Evolutionary conservation across 2,329 filamentous ascomycete genomes (phyloP).

Genomic region (Colletotrichum cereale): DNA sequence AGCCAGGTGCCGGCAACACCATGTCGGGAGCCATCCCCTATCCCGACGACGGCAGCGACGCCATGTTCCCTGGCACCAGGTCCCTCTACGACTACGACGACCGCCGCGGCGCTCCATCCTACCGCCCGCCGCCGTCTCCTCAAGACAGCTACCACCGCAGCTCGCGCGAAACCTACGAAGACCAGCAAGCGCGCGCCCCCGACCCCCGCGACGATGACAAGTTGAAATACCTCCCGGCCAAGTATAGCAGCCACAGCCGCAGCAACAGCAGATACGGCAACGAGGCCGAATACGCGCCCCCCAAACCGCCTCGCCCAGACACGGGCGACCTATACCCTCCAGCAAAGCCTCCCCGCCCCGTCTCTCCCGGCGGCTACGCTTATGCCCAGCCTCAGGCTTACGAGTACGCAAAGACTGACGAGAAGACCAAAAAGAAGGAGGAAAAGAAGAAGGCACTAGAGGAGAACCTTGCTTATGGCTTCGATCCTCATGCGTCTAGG

Average conservation of each 20-base stretch:
- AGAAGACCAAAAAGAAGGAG: slow-evolving; percentile 47
- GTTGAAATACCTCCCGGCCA: slow-evolving; percentile 61
- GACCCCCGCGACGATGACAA: slow-evolving; percentile 50
- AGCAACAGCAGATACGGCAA: slow-evolving; percentile 41
- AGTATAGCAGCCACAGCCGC: slow-evolving; percentile 56
- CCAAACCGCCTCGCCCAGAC: slow-evolving; percentile 42
- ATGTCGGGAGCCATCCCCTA: slow-evolving; percentile 51
- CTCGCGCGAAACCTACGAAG: slow-evolving; percentile 51
- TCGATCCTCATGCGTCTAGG: slow-evolving; percentile 28
- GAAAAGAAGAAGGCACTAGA: slow-evolving; percentile 51
- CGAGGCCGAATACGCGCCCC: slow-evolving; percentile 44
- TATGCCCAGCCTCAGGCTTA: slow-evolving; percentile 48
- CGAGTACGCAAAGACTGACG: slow-evolving; percentile 44
- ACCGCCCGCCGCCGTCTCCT: slow-evolving; percentile 52
- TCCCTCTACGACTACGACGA: slow-evolving; percentile 57
- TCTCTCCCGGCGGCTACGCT: slow-evolving; percentile 40
- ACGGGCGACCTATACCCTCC: slow-evolving; percentile 53
- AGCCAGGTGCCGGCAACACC: slow-evolving; percentile 22
- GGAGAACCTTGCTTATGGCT: slow-evolving; percentile 66
- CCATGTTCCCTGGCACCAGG: slow-evolving; percentile 54
- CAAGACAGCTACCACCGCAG: slow-evolving; percentile 52
- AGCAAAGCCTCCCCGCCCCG: slow-evolving; percentile 35
- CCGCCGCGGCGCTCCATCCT: slow-evolving; percentile 44
- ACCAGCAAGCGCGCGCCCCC: slow-evolving; percentile 43
- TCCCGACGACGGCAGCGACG: slow-evolving; percentile 53